A percentile compares a stretch with the other conserved stretches of the same genome.
Conservation (phyloP, 140 eudicot species). For the Artemisia princeps region DNA sequence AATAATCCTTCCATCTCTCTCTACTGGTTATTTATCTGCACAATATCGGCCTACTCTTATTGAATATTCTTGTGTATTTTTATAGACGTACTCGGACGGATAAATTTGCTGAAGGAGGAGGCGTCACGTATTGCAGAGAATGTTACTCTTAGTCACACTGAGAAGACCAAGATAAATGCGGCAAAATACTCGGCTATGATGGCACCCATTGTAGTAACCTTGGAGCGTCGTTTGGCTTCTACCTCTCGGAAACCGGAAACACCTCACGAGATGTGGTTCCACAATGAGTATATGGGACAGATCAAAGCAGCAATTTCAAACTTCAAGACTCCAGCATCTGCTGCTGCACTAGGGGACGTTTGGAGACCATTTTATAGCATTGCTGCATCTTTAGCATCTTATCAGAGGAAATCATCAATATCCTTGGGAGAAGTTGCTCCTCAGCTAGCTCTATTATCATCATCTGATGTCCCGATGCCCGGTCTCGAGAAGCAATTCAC, state of each 20-base stretch:
- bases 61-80: slow-evolving; percentile 12
- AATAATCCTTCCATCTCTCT: slow-evolving; percentile 8
- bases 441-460: slow-evolving; percentile 61
- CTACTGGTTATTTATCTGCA: slow-evolving; percentile 12
- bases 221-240: slow-evolving; percentile 93
- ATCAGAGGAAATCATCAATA: slow-evolving; percentile 78
- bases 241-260: slow-evolving; percentile 83
- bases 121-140: slow-evolving; percentile 81
- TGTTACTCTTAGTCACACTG: slow-evolving; percentile 68
- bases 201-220: slow-evolving; percentile 93
- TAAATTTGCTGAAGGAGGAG: slow-evolving; percentile 88
- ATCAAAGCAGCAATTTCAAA: slow-evolving; percentile 67
- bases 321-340: slow-evolving; percentile 75
- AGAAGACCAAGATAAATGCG: slow-evolving; percentile 82
- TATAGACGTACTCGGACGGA: slow-evolving; percentile 78
- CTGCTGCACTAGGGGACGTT: slow-evolving; percentile 62
- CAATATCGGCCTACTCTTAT: neutral
- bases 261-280: slow-evolving; percentile 88
- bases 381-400: slow-evolving; percentile 76
- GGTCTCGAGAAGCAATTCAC: slow-evolving; percentile 77
- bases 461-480: slow-evolving; percentile 98
- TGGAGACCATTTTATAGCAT: slow-evolving; percentile 86
- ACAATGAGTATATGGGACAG: slow-evolving; percentile 65
- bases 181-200: slow-evolving; percentile 97
- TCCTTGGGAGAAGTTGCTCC: slow-evolving; percentile 90